These are phyloP conservation scores for Nigrospora osmanthi DNA, from an alignment of 2,329 filamentous ascomycete genomes.

Conservation along the genomic window DNA sequence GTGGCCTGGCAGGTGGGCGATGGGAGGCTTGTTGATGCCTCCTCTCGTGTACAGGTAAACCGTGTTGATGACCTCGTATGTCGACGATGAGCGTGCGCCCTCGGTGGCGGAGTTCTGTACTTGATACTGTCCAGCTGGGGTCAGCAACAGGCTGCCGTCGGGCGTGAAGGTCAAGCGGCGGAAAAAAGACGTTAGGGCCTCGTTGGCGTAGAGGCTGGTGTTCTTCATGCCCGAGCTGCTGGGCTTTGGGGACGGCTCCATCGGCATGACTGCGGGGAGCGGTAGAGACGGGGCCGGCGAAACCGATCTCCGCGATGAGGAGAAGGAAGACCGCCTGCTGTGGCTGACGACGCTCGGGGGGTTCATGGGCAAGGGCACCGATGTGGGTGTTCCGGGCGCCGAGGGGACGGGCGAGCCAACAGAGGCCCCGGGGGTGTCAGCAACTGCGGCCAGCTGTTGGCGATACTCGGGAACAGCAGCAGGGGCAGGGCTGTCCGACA, in stretches of 20 bases:
- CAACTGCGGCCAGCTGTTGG: constrained; percentile 52
- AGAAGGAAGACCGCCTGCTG: constrained; percentile 91
- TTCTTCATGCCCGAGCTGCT: constrained; percentile 66
- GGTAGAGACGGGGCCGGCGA: constrained; percentile 93
- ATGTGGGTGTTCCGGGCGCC: constrained; percentile 87
- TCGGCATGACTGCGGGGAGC: constrained; percentile 88
- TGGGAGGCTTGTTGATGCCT: constrained; percentile 91
- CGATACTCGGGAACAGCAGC: constrained; percentile 55
- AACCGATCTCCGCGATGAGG: constrained; percentile 73
- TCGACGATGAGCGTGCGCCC: constrained; percentile 53
- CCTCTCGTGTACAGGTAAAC: constrained; percentile 97
- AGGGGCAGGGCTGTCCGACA: constrained; percentile 85
- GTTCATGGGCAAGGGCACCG: constrained; percentile 88
- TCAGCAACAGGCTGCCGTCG: constrained; percentile 88
- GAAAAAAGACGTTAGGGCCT: constrained; percentile 96
- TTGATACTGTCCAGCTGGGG: constrained; percentile 92
- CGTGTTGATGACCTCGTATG: constrained; percentile 87
- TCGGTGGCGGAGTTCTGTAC: constrained; percentile 51
- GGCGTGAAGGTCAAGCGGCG: constrained; percentile 88
- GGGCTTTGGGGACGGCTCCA: constrained; percentile 81
- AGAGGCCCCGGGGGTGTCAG: constrained; percentile 40
- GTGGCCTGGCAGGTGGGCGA: constrained; percentile 90
- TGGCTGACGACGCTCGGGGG: constrained; percentile 83
- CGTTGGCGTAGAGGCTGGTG: constrained; percentile 87
- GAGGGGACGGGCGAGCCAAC: constrained; percentile 82